A percentile compares a stretch with the other conserved stretches of the same genome.
Conservation (phyloP, 1,139 yeast species). For the Hyphopichia khmerensis region DNA sequence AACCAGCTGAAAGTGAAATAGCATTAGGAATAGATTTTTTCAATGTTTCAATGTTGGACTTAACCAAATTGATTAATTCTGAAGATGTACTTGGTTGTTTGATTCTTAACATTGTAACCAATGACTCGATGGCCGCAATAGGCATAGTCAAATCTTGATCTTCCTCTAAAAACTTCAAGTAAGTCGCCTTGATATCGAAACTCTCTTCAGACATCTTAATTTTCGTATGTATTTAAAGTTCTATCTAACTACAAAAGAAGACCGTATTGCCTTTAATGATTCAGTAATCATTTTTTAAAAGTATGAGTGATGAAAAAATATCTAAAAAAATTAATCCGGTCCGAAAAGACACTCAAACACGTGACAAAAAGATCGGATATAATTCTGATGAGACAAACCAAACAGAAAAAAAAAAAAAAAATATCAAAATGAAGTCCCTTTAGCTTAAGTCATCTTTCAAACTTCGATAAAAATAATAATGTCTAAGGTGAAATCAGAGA, state of each 20-base stretch:
- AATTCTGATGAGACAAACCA: not conserved
- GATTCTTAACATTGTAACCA: slow-evolving; percentile 76
- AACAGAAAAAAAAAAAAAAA: not conserved
- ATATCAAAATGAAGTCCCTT: not conserved
- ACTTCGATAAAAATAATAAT: too few relatives aligned
- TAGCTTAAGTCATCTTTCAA: too few relatives aligned
- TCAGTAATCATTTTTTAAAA: not conserved
- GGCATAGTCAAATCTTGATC: slow-evolving; percentile 99
- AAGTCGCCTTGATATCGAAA: slow-evolving; percentile 80
- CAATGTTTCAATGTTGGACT: slow-evolving; percentile 70
- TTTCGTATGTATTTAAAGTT: not conserved
- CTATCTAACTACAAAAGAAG: not conserved
- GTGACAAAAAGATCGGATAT: not conserved
- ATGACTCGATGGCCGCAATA: slow-evolving; percentile 94
- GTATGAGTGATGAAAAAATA: not conserved
- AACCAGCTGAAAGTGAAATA: slow-evolving; percentile 92
- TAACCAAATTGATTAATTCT: slow-evolving; percentile 80
- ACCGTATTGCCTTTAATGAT: not conserved
- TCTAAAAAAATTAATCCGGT: not conserved
- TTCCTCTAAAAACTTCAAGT: slow-evolving; percentile 74
- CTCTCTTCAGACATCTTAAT: slow-evolving; percentile 1
- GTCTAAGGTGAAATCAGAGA: not conserved
- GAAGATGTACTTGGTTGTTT: slow-evolving; percentile 92
- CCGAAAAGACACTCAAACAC: not conserved
- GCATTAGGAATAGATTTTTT: slow-evolving; percentile 85